Evolutionary conservation across 371 early-diverging fungal genomes (phyloP).

Genomic region (Funneliformis caledonium): DNA sequence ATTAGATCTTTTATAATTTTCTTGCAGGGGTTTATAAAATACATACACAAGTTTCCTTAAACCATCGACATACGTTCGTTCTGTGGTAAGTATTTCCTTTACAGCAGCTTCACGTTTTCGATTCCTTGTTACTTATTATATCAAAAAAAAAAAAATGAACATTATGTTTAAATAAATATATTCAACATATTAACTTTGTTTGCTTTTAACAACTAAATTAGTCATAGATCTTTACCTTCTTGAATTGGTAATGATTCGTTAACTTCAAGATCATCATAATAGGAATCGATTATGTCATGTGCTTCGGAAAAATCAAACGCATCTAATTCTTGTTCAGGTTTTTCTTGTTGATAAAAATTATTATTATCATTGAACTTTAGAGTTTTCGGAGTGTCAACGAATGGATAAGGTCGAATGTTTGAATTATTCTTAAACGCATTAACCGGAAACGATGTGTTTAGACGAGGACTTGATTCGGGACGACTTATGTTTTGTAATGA

Average conservation of each 20-base stretch:
- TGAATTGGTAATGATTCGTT: background rate
- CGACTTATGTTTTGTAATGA: background rate
- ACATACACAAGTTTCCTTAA: constrained; percentile 62
- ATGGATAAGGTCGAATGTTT: background rate
- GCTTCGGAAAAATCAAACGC: background rate
- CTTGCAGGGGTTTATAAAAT: constrained; percentile 40
- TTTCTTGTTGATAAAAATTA: background rate
- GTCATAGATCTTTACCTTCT: background rate
- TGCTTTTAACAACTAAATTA: background rate
- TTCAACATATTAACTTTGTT: background rate
- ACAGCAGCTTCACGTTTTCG: constrained; percentile 42
- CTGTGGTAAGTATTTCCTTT: constrained; percentile 77
- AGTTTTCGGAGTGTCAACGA: background rate
- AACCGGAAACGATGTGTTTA: background rate
- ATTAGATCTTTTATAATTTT: constrained; percentile 27
- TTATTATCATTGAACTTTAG: no score
- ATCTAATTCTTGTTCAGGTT: background rate
- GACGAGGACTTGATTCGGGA: background rate
- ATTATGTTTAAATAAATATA: background rate
- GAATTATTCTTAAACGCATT: background rate
- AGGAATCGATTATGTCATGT: background rate
- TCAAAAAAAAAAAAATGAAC: background rate
- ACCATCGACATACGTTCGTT: constrained; percentile 77
- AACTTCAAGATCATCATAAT: background rate
- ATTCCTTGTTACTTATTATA: background rate